These are phyloP conservation scores for Oryza australiensis DNA, from an alignment of 176 grass and related monocot species.

Conservation along the genomic window DNA sequence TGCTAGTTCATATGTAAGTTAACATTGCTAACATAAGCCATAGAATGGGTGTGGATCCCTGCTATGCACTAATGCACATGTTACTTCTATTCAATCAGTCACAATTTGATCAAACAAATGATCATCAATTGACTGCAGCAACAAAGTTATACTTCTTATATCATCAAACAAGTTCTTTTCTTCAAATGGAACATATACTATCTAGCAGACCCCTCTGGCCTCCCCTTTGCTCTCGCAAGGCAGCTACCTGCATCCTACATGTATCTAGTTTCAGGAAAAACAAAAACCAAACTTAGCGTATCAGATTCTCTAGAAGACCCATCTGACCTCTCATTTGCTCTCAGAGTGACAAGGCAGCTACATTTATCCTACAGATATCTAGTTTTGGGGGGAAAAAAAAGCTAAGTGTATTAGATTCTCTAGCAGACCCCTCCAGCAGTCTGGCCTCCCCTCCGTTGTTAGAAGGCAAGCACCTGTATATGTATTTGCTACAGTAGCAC, in stretches of 20 bases:
- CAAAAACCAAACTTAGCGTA: neutral
- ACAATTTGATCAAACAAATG: neutral
- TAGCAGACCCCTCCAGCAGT: no score
- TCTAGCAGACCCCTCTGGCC: slow-evolving; percentile 1
- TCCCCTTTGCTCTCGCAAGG: neutral
- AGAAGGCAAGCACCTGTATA: neutral
- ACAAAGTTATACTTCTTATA: neutral
- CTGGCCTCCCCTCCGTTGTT: neutral
- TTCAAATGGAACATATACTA: neutral
- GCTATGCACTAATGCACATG: neutral
- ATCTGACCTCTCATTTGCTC: no score
- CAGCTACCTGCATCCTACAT: slow-evolving; percentile 2
- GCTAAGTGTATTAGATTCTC: no score
- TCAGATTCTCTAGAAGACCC: slow-evolving; percentile 8
- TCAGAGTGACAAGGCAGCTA: no score
- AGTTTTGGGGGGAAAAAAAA: no score
- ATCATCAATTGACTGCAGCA: neutral
- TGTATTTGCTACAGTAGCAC: neutral
- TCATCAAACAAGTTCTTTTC: neutral
- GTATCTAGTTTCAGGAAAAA: neutral
- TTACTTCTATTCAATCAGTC: neutral
- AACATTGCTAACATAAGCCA: neutral
- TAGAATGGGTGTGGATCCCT: neutral
- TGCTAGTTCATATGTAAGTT: neutral
- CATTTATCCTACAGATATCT: no score